Base-by-base conservation (phyloP, 805 yeast genomes). In the Suhomyces xylopsoci region DNA sequence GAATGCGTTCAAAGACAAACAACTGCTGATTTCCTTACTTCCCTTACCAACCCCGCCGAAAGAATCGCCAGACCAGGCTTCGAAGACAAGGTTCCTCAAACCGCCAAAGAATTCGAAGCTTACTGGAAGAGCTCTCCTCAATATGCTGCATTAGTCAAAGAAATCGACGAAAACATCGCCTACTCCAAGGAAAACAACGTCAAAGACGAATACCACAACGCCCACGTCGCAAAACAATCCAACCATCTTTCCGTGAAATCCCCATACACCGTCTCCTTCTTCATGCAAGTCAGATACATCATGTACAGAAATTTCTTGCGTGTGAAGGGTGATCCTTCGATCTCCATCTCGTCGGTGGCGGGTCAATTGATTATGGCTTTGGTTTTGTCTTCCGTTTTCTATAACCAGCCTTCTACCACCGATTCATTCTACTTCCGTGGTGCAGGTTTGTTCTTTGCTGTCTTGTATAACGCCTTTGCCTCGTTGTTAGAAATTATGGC, bases 381-480 rank as follows among this genome's bases (percentile, higher is more conserved):
- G 52, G 67, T 84, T 38, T 64, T 81, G 44, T 74, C 84, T 30
- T 83, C 88, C 1, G 76, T 84, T 58, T 84, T 82, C 59, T 83
- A 80, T 67, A 81, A 83, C 58, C 61, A 81, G 56, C 66, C 63
- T 55, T 48, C 63, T 15, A 64, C 63, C 25, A 79, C 88, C 0
- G 66, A 60, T 0, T 76, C 82, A 2, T 79, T 84, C 57, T 82
- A 77, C 63, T 74, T 69, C 59, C 73, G 90, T 62, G 79, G 84
- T 59, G 82, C 90, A 42, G 78, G 85, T 45, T 71, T 87, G 76
- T 88, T 87, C 69, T 85, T 85, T 65, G 84, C 87, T 20, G 76
- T 81, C 45, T 71, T 84, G 61, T 84, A 82, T 67, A 83, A 83
- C 63, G 83, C 87, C 12, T 81, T 84, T 60, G 73, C 84, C 15